Evolutionary conservation across 768 basidiomycete genomes (phyloP).

Genomic region (Brasilioporus rufonigricans): DNA sequence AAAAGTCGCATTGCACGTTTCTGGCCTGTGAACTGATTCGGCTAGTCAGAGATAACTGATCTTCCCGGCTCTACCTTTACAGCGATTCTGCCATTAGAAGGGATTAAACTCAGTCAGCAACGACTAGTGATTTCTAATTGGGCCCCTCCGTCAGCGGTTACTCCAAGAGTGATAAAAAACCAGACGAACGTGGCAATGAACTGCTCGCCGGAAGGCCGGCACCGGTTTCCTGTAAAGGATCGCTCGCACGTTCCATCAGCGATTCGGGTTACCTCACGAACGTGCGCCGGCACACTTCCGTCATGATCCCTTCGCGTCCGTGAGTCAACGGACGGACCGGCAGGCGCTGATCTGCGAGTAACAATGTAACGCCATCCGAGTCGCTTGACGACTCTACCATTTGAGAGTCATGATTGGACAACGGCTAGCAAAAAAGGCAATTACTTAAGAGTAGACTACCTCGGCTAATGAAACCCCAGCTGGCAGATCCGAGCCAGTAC

Average conservation of each 20-base stretch:
- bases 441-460: too few species aligned
- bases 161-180: background rate
- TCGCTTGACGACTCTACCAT: too few species aligned
- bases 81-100: slow-evolving; percentile 6
- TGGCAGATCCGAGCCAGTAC: too few species aligned
- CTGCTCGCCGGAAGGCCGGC: too few species aligned
- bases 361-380: too few species aligned
- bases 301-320: too few species aligned
- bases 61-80: slow-evolving; percentile 9
- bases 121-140: background rate
- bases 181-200: slow-evolving; percentile 16
- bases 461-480: too few species aligned
- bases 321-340: too few species aligned
- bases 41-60: slow-evolving; percentile 16
- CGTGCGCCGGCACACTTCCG: slow-evolving; percentile 7
- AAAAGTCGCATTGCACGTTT: slow-evolving; percentile 30
- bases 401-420: too few species aligned
- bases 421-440: too few species aligned
- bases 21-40: slow-evolving; percentile 21
- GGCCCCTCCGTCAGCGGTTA: background rate
- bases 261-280: slow-evolving; percentile 10
- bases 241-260: slow-evolving; percentile 13
- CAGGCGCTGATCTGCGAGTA: too few species aligned
- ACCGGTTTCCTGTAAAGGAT: background rate
- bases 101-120: background rate